These are phyloP conservation scores for Dioszegia aurantiaca DNA, from an alignment of 768 basidiomycete species.

Conservation along the genomic window DNA sequence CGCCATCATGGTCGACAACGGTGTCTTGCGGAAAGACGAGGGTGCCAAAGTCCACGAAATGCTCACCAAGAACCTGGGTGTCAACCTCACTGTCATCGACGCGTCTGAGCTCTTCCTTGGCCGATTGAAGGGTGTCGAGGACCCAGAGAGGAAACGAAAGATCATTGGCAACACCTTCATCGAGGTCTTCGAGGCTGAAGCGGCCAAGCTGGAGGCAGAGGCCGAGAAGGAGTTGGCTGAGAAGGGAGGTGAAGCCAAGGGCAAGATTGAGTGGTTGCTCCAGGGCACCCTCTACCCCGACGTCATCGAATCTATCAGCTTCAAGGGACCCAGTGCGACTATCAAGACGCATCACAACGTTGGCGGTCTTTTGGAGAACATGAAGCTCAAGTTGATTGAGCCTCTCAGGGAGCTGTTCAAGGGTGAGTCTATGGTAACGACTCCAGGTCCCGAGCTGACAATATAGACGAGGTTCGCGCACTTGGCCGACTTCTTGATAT, in stretches of 20 bases:
- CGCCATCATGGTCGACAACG: constrained; percentile 99
- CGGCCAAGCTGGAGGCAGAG: constrained; percentile 73
- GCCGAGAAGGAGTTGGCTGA: constrained; percentile 70
- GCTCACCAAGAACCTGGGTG: constrained; percentile 88
- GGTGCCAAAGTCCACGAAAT: constrained; percentile 85
- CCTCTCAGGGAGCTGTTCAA: constrained; percentile 97
- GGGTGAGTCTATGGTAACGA: constrained; percentile 65
- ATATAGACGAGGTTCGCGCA: constrained; percentile 85
- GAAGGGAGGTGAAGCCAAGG: constrained; percentile 68
- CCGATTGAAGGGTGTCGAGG: constrained; percentile 83
- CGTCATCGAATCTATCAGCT: constrained; percentile 98
- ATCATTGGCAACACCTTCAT: constrained; percentile 99
- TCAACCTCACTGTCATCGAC: constrained; percentile 93
- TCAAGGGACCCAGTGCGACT: constrained; percentile 97
- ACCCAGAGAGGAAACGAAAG: constrained; percentile 94
- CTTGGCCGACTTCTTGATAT: constrained; percentile 87
- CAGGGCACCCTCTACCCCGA: constrained; percentile 98
- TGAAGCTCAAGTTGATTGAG: constrained; percentile 98
- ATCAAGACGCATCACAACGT: constrained; percentile 99
- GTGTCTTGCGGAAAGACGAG: constrained; percentile 88
- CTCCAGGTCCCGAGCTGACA: neutral
- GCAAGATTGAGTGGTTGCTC: constrained; percentile 91
- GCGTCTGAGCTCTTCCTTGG: constrained; percentile 90
- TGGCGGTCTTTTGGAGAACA: constrained; percentile 89
- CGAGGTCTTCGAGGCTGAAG: constrained; percentile 94